Evolutionary conservation across 2,329 filamentous ascomycete genomes (phyloP), one percentile per base, ranked within the genome.

Genomic region (Penicillium concentricum): DNA sequence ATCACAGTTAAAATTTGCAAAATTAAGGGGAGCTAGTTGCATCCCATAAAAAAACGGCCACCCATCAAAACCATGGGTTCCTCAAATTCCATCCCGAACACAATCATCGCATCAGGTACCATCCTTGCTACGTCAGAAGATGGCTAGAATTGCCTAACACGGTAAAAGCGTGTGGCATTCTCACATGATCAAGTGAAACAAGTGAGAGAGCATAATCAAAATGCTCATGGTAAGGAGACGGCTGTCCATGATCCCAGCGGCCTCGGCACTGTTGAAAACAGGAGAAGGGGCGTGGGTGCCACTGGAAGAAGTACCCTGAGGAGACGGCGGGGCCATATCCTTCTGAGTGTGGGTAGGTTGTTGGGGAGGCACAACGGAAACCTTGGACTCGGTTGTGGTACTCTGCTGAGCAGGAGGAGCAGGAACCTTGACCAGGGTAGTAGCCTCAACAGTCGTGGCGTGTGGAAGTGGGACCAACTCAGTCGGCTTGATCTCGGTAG

Each of bases 11-110:
- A 35, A 52, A 46, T 41, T 50, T 45, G 41, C 18, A 43, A 54
- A 28, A 58, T 57, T 48, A 54, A 51, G n/a, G 49, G 55, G 45
- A 50, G 35, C 42, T 20, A 39, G 24, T 52, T 16, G 48, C 41
- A 46, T 56, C 54, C 48, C 54, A 46, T 35, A 35, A 56, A 42
- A 28, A 38, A 37, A 22, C 13, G 22, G 35, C 42, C 20, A 37
- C 28, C 45, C 34, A 41, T 35, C 7, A 22, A 45, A 24, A 48
- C 30, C 26, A 32, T 32, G 32, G 34, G 18, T 18, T 26, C 39
- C 15, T 51, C 32, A n/a, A 20, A 37, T 30, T 34, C 42, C 30
- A 20, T 46, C 41, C 2, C n/a, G 13, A 35, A 32, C 42, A 24
- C 32, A 41, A 10, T 26, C 26, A 18, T 39, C 35, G 28, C 13